These are phyloP conservation scores for Trichophyton benhamiae DNA, from an alignment of 2,329 filamentous ascomycete species.

Conservation along the genomic window DNA sequence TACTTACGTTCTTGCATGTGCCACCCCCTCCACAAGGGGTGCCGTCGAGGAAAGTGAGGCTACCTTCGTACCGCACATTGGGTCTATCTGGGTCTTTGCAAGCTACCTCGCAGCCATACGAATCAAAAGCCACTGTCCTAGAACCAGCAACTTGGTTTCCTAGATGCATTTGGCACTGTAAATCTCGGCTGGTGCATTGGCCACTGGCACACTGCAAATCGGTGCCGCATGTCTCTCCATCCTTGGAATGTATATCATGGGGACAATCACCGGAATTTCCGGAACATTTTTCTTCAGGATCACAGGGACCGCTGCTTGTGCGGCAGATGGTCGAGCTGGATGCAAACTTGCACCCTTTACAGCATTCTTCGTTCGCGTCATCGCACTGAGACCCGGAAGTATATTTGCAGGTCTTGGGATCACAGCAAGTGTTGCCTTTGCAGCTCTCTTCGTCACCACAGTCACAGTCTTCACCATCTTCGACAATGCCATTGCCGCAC, in stretches of 20 bases:
- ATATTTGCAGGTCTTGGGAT: slow-evolving; percentile 79
- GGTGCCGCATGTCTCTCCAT: slow-evolving; percentile 61
- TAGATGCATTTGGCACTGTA: slow-evolving; percentile 78
- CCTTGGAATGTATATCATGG: slow-evolving; percentile 51
- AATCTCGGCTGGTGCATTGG: slow-evolving; percentile 83
- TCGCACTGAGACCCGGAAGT: slow-evolving; percentile 61
- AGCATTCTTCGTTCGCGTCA: slow-evolving; percentile 39
- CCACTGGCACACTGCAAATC: slow-evolving; percentile 69
- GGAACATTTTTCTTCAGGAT: slow-evolving; percentile 71
- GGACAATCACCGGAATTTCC: slow-evolving; percentile 65
- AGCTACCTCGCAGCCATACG: slow-evolving; percentile 58
- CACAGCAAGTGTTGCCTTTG: slow-evolving; percentile 65
- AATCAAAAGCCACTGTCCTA: slow-evolving; percentile 67
- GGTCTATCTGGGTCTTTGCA: slow-evolving; percentile 62
- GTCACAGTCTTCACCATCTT: slow-evolving; percentile 87
- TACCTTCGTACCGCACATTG: slow-evolving; percentile 53
- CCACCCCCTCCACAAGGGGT: slow-evolving; percentile 74
- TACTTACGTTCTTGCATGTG: slow-evolving; percentile 54
- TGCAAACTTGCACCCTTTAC: slow-evolving; percentile 32
- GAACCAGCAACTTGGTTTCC: slow-evolving; percentile 61
- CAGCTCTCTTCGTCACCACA: slow-evolving; percentile 70
- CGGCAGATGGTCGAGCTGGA: slow-evolving; percentile 64
- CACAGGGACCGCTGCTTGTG: slow-evolving; percentile 64
- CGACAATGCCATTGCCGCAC: slow-evolving; percentile 96
- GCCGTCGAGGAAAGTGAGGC: slow-evolving; percentile 83